Percentiles rank a stretch among this genome's conserved stretches.
Conservation (phyloP, 2,329 filamentous ascomycete genomes). For the Fusarium papillatum region DNA sequence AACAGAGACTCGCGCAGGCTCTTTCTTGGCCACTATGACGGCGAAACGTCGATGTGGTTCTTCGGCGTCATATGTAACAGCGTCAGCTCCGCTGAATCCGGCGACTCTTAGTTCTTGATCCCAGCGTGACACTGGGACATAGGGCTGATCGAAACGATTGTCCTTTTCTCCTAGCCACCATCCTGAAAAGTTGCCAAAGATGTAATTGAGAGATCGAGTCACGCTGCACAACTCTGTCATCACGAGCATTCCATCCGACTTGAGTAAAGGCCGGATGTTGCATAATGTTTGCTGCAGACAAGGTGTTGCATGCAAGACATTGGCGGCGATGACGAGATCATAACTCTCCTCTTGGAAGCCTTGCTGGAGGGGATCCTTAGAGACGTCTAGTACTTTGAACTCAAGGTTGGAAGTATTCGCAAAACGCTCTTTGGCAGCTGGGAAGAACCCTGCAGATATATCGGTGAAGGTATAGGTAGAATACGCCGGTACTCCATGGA, state of each 20-base stretch:
- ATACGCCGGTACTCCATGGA: conserved; percentile 26
- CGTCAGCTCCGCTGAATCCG: conserved; percentile 13
- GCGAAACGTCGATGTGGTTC: conserved; percentile 15
- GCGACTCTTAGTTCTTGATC: conserved; percentile 2
- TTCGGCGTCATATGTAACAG: conserved; percentile 8
- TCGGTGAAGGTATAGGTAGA: conserved; percentile 55
- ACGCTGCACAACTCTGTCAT: conserved; percentile 42
- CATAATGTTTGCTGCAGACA: conserved; percentile 38
- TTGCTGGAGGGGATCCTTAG: conserved; percentile 22
- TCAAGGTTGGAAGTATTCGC: conserved; percentile 13
- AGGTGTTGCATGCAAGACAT: conserved; percentile 47
- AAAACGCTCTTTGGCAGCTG: conserved; percentile 35
- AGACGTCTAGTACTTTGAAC: conserved; percentile 44
- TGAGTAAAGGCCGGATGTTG: conserved; percentile 39
- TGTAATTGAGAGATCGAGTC: conserved; percentile 12
- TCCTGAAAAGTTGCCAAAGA: conserved; percentile 49
- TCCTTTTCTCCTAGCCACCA: conserved; percentile 45
- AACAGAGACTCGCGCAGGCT: neutral
- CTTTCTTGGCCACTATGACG: conserved; percentile 13
- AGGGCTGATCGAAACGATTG: conserved; percentile 11
- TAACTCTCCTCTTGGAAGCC: conserved; percentile 34
- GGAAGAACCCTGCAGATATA: conserved; percentile 51
- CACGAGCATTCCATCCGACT: conserved; percentile 44
- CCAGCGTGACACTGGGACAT: conserved; percentile 17
- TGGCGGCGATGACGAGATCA: conserved; percentile 45